Base-by-base conservation (phyloP, 306 rosid genomes). In the Lotus japonicus region DNA sequence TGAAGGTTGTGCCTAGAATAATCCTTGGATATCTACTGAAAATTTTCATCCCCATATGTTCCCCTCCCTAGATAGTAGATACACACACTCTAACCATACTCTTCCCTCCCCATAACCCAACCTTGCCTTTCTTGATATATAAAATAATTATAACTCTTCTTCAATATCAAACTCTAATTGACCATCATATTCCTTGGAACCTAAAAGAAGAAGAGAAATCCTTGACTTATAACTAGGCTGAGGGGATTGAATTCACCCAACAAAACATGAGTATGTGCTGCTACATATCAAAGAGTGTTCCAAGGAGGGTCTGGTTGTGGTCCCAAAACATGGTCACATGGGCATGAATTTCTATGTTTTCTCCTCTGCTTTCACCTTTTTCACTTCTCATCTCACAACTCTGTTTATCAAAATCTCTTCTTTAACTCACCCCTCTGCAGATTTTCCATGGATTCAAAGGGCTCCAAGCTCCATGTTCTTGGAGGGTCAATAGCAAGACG, bases 401-500 rank as follows among this genome's bases (percentile, higher is more conserved):
- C n/a, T n/a, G n/a, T n/a, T n/a, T n/a, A n/a, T n/a, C n/a, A n/a
- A n/a, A n/a, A n/a, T n/a, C n/a, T n/a, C n/a, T n/a, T n/a, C n/a
- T n/a, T n/a, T n/a, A n/a, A n/a, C n/a, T n/a, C n/a, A n/a, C n/a
- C n/a, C n/a, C n/a, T n/a, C n/a, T n/a, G n/a, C n/a, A n/a, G n/a
- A n/a, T n/a, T 7, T 44, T 42, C 64, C 51, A 87, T 86, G 92
- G 84, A 73, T 69, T 18, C 84, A 51, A 89, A 84, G 76, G 49
- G 33, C 52, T 63, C 46, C 59, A 85, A 71, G 63, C 11, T 65
- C 57, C 87, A 80, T 77, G 74, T 69, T 80, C 66, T 87, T 44
- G 71, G 71, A 11, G 92, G 87, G 17, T 68, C 96, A 43, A 2
- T 78, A 5, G 86, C 87, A 8, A 77, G 81, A 79, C 85, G 69